Conservation (phyloP, 2,329 filamentous ascomycete genomes). For the Diaporthe batatas region DNA sequence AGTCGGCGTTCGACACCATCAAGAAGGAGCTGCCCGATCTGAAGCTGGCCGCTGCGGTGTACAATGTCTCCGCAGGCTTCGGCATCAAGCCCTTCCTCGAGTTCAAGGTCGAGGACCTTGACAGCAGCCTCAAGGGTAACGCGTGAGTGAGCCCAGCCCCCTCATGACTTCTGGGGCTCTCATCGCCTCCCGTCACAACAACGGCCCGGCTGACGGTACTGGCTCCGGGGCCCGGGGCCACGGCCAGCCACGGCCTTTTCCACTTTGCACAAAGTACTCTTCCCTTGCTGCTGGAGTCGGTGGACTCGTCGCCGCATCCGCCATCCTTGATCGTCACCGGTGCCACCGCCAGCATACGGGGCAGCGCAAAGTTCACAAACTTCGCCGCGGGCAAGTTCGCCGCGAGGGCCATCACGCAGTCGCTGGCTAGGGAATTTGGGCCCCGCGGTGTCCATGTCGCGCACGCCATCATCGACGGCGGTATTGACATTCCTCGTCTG, state of each 20-base stretch:
- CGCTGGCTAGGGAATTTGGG: slow-evolving; percentile 85
- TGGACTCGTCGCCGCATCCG: slow-evolving; percentile 69
- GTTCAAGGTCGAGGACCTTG: slow-evolving; percentile 63
- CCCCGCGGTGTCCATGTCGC: slow-evolving; percentile 87
- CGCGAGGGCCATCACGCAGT: slow-evolving; percentile 79
- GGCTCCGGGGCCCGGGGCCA: slow-evolving; percentile 1
- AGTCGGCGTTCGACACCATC: slow-evolving; percentile 73
- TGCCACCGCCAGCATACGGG: slow-evolving; percentile 83
- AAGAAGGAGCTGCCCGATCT: slow-evolving; percentile 68
- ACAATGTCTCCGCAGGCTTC: slow-evolving; percentile 73
- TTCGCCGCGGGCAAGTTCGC: slow-evolving; percentile 89
- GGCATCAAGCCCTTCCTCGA: slow-evolving; percentile 71
- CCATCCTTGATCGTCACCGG: slow-evolving; percentile 89
- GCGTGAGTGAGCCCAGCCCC: slow-evolving; percentile 57
- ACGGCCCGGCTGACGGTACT: neutral
- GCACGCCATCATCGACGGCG: slow-evolving; percentile 85
- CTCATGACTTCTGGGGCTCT: neutral
- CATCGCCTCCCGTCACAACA: neutral
- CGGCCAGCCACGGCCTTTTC: slow-evolving; percentile 74
- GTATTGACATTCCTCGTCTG: slow-evolving; percentile 84
- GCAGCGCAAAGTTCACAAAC: slow-evolving; percentile 74
- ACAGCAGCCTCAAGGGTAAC: slow-evolving; percentile 59
- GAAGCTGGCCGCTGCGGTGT: slow-evolving; percentile 75
- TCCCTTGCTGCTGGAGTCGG: slow-evolving; percentile 76
- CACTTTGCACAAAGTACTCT: slow-evolving; percentile 80